Conservation (phyloP, 345 rosid species). For the Hibiscus syriacus region DNA sequence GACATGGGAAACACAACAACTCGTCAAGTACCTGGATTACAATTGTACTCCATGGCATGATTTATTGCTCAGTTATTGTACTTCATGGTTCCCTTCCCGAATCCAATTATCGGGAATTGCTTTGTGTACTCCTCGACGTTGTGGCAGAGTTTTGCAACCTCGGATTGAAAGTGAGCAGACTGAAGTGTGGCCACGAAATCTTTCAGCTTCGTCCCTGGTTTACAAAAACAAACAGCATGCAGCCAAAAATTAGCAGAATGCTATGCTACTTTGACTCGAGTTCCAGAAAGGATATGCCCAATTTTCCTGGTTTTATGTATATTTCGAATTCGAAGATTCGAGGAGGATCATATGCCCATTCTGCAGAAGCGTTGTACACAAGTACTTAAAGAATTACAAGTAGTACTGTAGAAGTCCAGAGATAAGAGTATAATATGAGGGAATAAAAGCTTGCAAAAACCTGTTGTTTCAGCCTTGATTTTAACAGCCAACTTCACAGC, state of each 20-base stretch:
- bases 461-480: no score
- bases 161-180: slow-evolving; percentile 49
- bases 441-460: no score
- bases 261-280: not conserved
- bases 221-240: slow-evolving; percentile 14
- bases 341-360: no score
- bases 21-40: slow-evolving; percentile 16
- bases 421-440: no score
- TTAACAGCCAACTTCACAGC: no score
- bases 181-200: slow-evolving; percentile 60
- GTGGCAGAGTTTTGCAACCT: slow-evolving; percentile 53
- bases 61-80: slow-evolving; percentile 61
- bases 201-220: slow-evolving; percentile 80
- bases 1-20: not conserved
- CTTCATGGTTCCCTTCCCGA: slow-evolving; percentile 91
- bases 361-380: no score
- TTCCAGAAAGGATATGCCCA: no score
- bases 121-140: slow-evolving; percentile 82
- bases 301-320: no score
- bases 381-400: no score
- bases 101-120: slow-evolving; percentile 90
- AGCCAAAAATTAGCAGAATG: slow-evolving; percentile 1
- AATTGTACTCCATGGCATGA: no score
- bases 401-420: no score
- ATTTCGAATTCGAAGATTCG: no score